Base-by-base conservation (phyloP, 208 protist genomes). In the Trypanosoma melophagium region DNA sequence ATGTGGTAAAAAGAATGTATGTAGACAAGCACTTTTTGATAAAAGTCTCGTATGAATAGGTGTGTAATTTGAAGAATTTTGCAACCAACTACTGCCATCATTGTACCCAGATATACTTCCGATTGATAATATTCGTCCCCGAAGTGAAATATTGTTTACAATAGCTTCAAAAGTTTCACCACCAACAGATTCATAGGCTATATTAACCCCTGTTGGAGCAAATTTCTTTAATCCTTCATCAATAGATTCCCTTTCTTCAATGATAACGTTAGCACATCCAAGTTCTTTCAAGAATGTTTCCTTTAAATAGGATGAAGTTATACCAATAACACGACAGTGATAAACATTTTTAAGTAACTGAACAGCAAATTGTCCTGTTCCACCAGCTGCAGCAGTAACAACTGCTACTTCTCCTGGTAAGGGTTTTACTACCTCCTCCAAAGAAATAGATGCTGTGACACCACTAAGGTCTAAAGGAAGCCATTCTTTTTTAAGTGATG, bases 131-230 rank as follows among this genome's bases (percentile, higher is more conserved):
- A 97, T 78, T 44, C 84, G 77, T 0, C 89, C 93, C 9, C 71
- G 66, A 38, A 92, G 71, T 0, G 89, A 77, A 45, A 97, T 70
- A 41, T 66, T 78, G 28, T 86, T 63, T 17, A 96, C 64, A 16
- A 88, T 72, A 13, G 63, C 63, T 12, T 97, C 79, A 24, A 96
- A 83, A 38, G 87, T 81, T 12, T 79, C 75, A 16, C 93, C 93
- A n/a, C 93, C 93, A 13, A 97, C 91, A 4, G 86, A 92, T 78
- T 97, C 93, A 79, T 96, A 97, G 42, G 89, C 89, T 52, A 96
- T 49, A 52, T 94, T 88, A 28, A 87, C 73, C n/a, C 93, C 93
- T n/a, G 63, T 81, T 19, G 84, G 87, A 60, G 74, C 87, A 52
- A 78, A 44, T 13, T 28, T 57, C 41, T 66, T 65, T 16, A 96